Evolutionary conservation across 345 rosid genomes (phyloP), one percentile per base, ranked within the genome.

Genomic region (Salix viminalis): DNA sequence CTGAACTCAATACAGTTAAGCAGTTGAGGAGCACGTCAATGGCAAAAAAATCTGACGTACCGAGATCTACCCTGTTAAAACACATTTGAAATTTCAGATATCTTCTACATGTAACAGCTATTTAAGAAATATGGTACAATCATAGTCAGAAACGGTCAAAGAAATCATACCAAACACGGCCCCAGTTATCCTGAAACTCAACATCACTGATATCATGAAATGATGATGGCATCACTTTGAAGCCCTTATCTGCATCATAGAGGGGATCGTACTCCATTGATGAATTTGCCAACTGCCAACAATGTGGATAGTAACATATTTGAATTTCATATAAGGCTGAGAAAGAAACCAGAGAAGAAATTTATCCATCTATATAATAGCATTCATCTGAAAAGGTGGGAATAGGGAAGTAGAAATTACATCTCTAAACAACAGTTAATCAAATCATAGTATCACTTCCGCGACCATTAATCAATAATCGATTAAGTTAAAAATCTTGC

Each of bases 101-200:
- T 37, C 46, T 41, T 10, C 61, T 34, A 70, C 70, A 24, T 42
- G 37, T 60, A 37, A 78, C 68, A 75, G 66, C 24, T 48, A 37
- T 34, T 67, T 2, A 42, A 54, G 71, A 76, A 61, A 13, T 19
- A 62, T 6, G 32, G 3, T 42, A 30, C 6, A n/a, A 4, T 50
- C 32, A 0, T n/a, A 18, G 41, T 2, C 39, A 70, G 39, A 70
- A 16, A 32, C 44, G 32, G 19, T 52, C n/a, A 28, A 64, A 13
- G 66, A 79, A 32, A 61, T 46, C 50, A 39, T 87, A 95, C 99
- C 99, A 91, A 68, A 94, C 84, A 73, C 97, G 94, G 73, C 97
- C 97, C 96, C 97, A 95, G 19, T 86, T 91, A 83, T 95, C 99
- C 77, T 91, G 99, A 80, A 95, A 95, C 85, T 95, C 99, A 14